These are phyloP conservation scores for Trichoderma guizhouense DNA, from an alignment of 2,329 filamentous ascomycete genomes.

Conservation along the genomic window DNA sequence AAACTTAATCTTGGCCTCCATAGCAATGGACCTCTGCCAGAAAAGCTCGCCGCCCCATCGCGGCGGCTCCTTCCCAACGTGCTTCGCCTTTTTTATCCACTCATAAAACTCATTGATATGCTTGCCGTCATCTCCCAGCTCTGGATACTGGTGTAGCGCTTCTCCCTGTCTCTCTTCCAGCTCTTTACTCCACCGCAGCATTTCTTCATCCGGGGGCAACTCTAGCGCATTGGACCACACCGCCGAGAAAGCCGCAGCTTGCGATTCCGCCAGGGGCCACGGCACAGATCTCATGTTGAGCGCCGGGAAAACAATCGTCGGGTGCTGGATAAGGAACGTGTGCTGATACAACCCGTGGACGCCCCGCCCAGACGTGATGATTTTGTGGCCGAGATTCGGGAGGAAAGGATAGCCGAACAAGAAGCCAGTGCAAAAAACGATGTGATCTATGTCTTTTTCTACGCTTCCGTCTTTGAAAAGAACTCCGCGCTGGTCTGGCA, in stretches of 20 bases:
- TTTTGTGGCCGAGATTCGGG: slow-evolving; percentile 39
- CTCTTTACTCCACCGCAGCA: slow-evolving; percentile 65
- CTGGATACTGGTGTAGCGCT: slow-evolving; percentile 30
- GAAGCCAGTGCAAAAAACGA: slow-evolving; percentile 89
- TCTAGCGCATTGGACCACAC: slow-evolving; percentile 69
- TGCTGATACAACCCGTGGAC: slow-evolving; percentile 75
- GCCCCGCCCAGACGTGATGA: slow-evolving; percentile 66
- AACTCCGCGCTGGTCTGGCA: slow-evolving; percentile 54
- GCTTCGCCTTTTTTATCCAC: slow-evolving; percentile 53
- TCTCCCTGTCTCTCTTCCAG: slow-evolving; percentile 50
- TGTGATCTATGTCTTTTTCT: slow-evolving; percentile 66
- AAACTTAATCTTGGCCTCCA: slow-evolving; percentile 70
- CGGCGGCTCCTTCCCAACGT: slow-evolving; percentile 63
- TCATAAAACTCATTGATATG: slow-evolving; percentile 68
- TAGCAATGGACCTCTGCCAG: slow-evolving; percentile 68
- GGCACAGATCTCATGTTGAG: slow-evolving; percentile 84
- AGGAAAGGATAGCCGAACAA: slow-evolving; percentile 80
- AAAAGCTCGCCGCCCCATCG: slow-evolving; percentile 67
- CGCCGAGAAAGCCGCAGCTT: slow-evolving; percentile 72
- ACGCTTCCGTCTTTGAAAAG: slow-evolving; percentile 63
- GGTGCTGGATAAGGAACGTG: slow-evolving; percentile 69
- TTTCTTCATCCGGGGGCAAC: slow-evolving; percentile 61
- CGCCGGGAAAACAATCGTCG: slow-evolving; percentile 73
- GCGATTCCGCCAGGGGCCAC: slow-evolving; percentile 75
- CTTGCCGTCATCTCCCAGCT: slow-evolving; percentile 50